phyloP scores from a whole-genome alignment of 2,329 filamentous ascomycete species.

The Metarhizium rileyi region DNA sequence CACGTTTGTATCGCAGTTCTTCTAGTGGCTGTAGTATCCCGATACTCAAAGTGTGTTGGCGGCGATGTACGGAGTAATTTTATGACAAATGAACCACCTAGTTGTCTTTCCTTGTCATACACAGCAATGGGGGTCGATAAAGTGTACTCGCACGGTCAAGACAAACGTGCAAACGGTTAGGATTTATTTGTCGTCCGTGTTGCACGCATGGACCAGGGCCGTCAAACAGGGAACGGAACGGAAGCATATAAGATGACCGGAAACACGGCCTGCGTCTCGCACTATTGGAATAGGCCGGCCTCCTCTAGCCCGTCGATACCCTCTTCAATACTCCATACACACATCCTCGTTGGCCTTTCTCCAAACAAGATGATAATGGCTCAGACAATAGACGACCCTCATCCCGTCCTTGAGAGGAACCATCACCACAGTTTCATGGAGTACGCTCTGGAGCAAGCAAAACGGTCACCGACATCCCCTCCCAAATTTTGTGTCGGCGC shows the following conservation, averaged over 20 bases:
- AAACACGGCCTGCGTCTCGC: background rate
- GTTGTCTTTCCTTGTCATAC: no score
- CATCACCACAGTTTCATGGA: conserved; percentile 22
- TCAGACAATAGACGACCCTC: background rate
- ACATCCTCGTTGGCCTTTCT: background rate
- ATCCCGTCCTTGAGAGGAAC: background rate
- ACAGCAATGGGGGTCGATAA: no score
- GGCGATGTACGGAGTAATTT: no score
- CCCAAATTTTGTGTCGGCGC: conserved; percentile 33
- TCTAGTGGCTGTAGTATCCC: no score
- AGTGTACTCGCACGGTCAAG: no score
- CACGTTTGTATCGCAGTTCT: no score
- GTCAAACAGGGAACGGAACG: no score
- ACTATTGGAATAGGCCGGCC: no score
- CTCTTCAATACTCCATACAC: background rate
- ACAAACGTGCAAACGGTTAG: background rate
- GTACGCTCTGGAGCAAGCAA: conserved; percentile 24
- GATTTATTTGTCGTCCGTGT: background rate
- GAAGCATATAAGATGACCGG: no score
- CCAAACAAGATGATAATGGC: background rate
- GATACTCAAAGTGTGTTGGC: no score
- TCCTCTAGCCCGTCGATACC: background rate
- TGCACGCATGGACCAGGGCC: background rate
- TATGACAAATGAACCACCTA: no score
- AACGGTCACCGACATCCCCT: conserved; percentile 23